Percentiles rank a stretch among this genome's conserved stretches.
Evolutionary conservation across 805 yeast genomes (phyloP).

Genomic region (Yamadazyma takamatsuzukensis): DNA sequence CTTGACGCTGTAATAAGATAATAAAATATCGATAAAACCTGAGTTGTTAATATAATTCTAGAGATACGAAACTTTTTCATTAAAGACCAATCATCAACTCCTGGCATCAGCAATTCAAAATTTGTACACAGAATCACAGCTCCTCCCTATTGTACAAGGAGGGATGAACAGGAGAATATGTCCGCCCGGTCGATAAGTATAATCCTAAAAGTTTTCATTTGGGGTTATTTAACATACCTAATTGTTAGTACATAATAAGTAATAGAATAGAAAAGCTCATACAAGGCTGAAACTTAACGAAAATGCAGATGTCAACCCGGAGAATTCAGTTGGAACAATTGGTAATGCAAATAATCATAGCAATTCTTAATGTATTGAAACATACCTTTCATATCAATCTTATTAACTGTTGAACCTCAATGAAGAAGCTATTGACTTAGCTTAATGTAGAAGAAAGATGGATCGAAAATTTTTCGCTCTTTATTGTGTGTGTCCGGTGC

Average conservation of each 20-base stretch:
- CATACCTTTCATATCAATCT: constrained; percentile 22
- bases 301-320: constrained; percentile 48
- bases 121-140: constrained; percentile 46
- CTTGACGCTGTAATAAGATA: background rate
- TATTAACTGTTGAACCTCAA: too few relatives aligned
- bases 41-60: constrained; percentile 6
- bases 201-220: constrained; percentile 27
- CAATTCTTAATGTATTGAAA: constrained; percentile 14
- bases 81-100: constrained; percentile 47
- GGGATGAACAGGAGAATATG: constrained; percentile 39
- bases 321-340: constrained; percentile 50
- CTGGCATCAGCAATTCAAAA: constrained; percentile 36
- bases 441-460: too few relatives aligned
- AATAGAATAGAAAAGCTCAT: constrained; percentile 30
- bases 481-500: background rate
- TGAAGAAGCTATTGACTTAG: too few relatives aligned
- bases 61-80: constrained; percentile 20
- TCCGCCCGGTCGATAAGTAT: constrained; percentile 52
- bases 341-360: constrained; percentile 50
- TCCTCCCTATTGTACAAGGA: constrained; percentile 42
- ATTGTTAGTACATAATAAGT: constrained; percentile 16
- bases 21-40: background rate
- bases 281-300: constrained; percentile 55
- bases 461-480: background rate
- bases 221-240: constrained; percentile 13